Base-by-base conservation (phyloP, 306 rosid genomes). In the Gleditsia sinensis region DNA sequence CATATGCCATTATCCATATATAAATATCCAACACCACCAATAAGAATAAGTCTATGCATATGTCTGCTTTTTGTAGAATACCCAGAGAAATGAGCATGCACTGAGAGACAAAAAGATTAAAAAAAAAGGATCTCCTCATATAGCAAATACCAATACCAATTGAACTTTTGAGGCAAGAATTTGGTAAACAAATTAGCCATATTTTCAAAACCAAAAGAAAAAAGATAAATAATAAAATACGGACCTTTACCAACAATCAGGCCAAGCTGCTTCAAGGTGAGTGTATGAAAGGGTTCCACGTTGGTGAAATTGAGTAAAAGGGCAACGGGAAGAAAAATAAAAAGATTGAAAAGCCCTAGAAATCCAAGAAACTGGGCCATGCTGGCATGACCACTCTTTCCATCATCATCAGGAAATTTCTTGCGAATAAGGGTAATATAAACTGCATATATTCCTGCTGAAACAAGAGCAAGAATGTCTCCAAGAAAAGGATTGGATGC, bases 331-430 rank as follows among this genome's bases (percentile, higher is more conserved):
- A 94, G 85, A 78, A 94, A 94, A 67, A 94, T 82, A 3, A 94
- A 0, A 48, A 84, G 62, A 82, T 94, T 94, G 85, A 83, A 94
- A 67, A 94, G 92, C 42, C 99, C 99, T 14, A 94, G 76, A 80
- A 75, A 94, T 74, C 97, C 99, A 61, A 94, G 90, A 79, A 94
- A 94, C 77, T 92, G 95, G 40, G 97, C 99, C 96, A 90, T 94
- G 69, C 99, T 94, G 23, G 90, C 93, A 40, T 69, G 87, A 21
- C 96, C 99, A 62, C 83, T 82, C 74, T 73, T 87, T 61, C 88
- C 95, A 73, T 94, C 94, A 55, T 85, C 93, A 40, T 90, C 95
- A 4, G 94, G 91, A 59, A 94, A 71, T 72, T 91, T 92, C 83
- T 84, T 90, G 81, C 99, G 96, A 76, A 94, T 94, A 42, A 94